Evolutionary conservation across 805 yeast species (phyloP).

Genomic region (Ogataea pini): DNA sequence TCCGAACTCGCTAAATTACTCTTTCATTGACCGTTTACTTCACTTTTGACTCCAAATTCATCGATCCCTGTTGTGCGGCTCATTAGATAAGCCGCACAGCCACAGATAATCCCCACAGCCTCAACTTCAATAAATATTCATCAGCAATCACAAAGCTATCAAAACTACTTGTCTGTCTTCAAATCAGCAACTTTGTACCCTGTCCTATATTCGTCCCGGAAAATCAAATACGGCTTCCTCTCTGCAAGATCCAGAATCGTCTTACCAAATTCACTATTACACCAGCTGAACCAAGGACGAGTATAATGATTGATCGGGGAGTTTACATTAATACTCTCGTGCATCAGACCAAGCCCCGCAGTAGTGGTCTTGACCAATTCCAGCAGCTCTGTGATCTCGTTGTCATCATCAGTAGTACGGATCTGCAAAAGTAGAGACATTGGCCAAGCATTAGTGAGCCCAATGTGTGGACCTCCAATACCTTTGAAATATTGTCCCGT

Average conservation of each 20-base stretch:
- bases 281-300: constrained; percentile 94
- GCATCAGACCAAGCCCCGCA: constrained; percentile 77
- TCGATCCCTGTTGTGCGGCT: too few relatives aligned
- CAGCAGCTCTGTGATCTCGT: constrained; percentile 58
- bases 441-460: constrained; percentile 84
- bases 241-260: constrained; percentile 75
- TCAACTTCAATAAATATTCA: too few relatives aligned
- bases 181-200: too few relatives aligned
- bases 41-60: too few relatives aligned
- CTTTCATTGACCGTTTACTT: too few relatives aligned
- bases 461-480: constrained; percentile 90
- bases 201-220: constrained; percentile 39
- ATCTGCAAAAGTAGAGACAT: constrained; percentile 78
- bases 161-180: too few relatives aligned
- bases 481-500: constrained; percentile 67
- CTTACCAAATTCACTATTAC: constrained; percentile 87
- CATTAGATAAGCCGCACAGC: neutral
- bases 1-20: too few relatives aligned
- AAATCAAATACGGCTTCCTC: constrained; percentile 71
- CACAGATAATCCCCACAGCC: too few relatives aligned
- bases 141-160: too few relatives aligned
- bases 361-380: constrained; percentile 59
- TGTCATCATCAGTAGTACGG: constrained; percentile 71
- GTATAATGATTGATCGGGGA: constrained; percentile 56
- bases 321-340: constrained; percentile 75